phyloP scores from a whole-genome alignment of 1,139 yeast genomes.

The Candida sp. region DNA sequence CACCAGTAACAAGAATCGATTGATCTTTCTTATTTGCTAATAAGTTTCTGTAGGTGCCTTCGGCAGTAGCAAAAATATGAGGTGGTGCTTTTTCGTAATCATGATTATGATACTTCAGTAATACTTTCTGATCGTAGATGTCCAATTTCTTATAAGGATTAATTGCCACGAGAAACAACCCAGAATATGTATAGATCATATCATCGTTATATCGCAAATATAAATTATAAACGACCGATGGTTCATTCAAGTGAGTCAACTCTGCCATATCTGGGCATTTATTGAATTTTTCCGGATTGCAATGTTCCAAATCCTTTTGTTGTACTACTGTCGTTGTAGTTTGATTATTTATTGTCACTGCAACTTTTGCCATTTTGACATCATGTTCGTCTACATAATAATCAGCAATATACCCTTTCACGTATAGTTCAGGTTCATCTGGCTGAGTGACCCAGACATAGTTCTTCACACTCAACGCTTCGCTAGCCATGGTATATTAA shows the following conservation, averaged over 20 bases:
- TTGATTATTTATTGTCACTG: conserved; percentile 44
- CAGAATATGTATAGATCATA: conserved; percentile 72
- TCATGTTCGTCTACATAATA: conserved; percentile 48
- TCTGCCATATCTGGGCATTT: conserved; percentile 96
- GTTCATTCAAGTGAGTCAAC: conserved; percentile 89
- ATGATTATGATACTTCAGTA: conserved; percentile 49
- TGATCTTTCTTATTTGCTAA: conserved; percentile 73
- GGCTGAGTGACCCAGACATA: conserved; percentile 76
- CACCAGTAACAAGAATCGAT: conserved; percentile 94
- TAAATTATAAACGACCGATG: conserved; percentile 85
- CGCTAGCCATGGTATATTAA: background rate
- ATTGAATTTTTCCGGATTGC: conserved; percentile 91
- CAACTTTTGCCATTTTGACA: conserved; percentile 30
- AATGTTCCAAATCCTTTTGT: conserved; percentile 53
- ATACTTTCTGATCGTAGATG: conserved; percentile 64
- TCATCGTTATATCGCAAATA: conserved; percentile 75
- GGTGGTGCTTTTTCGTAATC: conserved; percentile 56
- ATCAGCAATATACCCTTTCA: conserved; percentile 65
- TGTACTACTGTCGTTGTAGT: conserved; percentile 35
- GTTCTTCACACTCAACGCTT: conserved; percentile 2
- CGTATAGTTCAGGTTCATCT: conserved; percentile 60
- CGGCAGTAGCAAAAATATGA: conserved; percentile 91
- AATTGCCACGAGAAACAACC: conserved; percentile 91
- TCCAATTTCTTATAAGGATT: conserved; percentile 83
- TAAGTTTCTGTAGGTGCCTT: conserved; percentile 78